Evolutionary conservation across 768 basidiomycete species (phyloP).

Genomic region (Macrolepiota dolichaula): DNA sequence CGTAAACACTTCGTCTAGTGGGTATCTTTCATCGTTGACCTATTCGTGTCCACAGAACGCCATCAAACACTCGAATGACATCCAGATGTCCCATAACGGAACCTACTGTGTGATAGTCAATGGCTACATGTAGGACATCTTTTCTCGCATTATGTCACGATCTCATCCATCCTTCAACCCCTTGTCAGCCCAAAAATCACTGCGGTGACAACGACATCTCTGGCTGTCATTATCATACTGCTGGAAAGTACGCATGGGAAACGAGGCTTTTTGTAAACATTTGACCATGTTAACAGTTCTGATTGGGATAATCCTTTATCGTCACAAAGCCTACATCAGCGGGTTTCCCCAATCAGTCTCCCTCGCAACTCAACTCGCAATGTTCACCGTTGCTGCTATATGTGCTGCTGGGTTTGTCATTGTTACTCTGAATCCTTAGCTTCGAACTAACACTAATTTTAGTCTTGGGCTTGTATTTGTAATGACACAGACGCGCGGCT

Average conservation of each 20-base stretch:
- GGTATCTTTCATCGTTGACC: neutral
- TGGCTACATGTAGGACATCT: neutral
- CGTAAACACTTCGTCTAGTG: neutral
- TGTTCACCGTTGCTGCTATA: neutral
- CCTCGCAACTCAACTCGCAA: neutral
- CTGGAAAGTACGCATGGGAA: neutral
- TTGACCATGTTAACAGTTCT: neutral
- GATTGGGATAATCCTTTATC: constrained; percentile 2
- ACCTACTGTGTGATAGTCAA: constrained; percentile 4
- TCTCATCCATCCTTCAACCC: neutral
- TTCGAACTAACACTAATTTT: neutral
- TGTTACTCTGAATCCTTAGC: neutral
- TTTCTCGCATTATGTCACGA: too few relatives aligned
- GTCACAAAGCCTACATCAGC: neutral
- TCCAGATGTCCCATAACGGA: constrained; percentile 4
- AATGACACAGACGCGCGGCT: neutral
- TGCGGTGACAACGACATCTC: neutral
- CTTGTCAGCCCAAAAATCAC: constrained; percentile 1
- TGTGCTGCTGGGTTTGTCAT: neutral
- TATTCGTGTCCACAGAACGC: neutral
- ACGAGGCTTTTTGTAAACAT: neutral
- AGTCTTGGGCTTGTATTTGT: constrained; percentile 4
- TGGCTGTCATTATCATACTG: neutral
- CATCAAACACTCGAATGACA: constrained; percentile 4
- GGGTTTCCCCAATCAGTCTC: constrained; percentile 4